These are phyloP conservation scores for Meira miltonrushii DNA, from an alignment of 1,284 basidiomycete genomes.

Conservation along the genomic window DNA sequence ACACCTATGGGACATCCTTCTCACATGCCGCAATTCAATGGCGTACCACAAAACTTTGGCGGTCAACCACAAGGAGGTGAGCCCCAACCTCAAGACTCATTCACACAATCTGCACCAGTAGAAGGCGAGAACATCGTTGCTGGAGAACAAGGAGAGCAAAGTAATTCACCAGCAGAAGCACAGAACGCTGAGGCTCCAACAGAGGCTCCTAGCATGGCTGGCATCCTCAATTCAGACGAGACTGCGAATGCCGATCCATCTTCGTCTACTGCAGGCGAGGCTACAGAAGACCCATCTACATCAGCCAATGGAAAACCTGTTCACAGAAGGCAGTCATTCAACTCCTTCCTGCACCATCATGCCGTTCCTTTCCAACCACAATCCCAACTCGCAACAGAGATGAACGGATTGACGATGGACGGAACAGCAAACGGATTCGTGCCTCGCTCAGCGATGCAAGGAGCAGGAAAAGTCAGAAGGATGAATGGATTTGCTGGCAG, in stretches of 20 bases:
- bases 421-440: not conserved
- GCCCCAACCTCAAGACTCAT: not conserved
- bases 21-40: not conserved
- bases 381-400: not conserved
- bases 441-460: not conserved
- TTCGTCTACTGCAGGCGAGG: constrained; percentile 4
- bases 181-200: not conserved
- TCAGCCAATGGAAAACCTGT: constrained; percentile 11
- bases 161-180: not conserved
- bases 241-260: not conserved
- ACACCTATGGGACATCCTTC: not conserved
- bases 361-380: constrained; percentile 43
- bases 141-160: not conserved
- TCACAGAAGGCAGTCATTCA: constrained; percentile 38
- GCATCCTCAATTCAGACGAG: constrained; percentile 2
- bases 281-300: not conserved
- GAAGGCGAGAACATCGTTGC: not conserved
- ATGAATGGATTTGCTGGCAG: not conserved
- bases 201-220: not conserved
- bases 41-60: not conserved
- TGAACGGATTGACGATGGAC: not conserved
- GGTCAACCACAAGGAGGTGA: not conserved
- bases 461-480: not conserved
- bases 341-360: constrained; percentile 43
- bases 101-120: not conserved